Evolutionary conservation across 768 basidiomycete species (phyloP), one percentile per base, ranked within the genome.

Genomic region (Cubamyces sp.): DNA sequence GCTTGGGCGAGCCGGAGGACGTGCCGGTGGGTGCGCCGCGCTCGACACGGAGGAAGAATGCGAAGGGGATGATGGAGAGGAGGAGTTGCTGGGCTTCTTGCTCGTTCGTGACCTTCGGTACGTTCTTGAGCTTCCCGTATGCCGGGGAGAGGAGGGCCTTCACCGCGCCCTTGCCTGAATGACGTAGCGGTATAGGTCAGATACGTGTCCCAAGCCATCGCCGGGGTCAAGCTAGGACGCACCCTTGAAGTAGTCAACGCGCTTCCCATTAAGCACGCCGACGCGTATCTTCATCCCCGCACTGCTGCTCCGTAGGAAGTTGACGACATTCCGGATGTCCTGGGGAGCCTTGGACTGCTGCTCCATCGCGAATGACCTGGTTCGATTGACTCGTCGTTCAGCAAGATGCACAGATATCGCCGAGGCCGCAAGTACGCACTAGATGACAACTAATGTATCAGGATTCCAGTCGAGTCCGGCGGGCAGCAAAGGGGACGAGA

Each of bases 211-310:
- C 34, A 42, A n/a, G 43, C 18, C 23, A 39, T 25, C 28, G 49
- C 40, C 15, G 21, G 28, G 49, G 18, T 34, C 7, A 28, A 26
- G 15, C 34, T 12, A 40, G 19, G 43, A 66, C 82, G 67, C 54
- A 95, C 96, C 97, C 81, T 95, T 99, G 82, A 98, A 99, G 78
- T 98, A 99, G 75, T 98, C 96, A 54, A 96, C 78, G 39, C 96
- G 88, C 76, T 96, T 97, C 23, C 96, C 96, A 68, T 93, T 93
- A 70, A 98, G 77, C 9, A 95, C 90, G 21, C 97, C 97, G 11
- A 90, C 88, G 65, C 93, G 84, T 56, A 88, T 84, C 79, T 97
- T 98, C 69, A 98, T 86, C 2, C 93, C 93, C 15, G 92, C 82
- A 69, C 87, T 88, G 68, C 90, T 88, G 66, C 91, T 88, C 47